phyloP scores from a whole-genome alignment of 257 asterid species.

The Mentha longifolia region DNA sequence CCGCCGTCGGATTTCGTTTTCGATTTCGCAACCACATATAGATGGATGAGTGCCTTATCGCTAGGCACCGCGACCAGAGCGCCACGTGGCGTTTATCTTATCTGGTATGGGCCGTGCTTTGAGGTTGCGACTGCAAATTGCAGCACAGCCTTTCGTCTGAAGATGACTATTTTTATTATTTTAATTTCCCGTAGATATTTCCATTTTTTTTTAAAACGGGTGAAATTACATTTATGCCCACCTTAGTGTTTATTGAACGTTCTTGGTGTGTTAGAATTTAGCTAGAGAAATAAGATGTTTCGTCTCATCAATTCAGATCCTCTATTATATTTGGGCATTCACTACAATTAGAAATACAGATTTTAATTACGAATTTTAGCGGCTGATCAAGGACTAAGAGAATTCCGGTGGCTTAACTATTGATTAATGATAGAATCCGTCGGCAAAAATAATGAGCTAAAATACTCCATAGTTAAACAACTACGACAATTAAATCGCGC shows the following conservation, averaged over 20 bases:
- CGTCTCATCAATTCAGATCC: too few species aligned
- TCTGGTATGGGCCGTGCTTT: background rate
- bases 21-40: slow-evolving; percentile 7
- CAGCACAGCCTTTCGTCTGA: slow-evolving; percentile 7
- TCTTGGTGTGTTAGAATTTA: background rate
- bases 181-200: background rate
- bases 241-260: background rate
- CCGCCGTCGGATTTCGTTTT: background rate
- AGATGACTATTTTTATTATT: background rate
- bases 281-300: background rate
- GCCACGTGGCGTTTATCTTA: slow-evolving; percentile 23
- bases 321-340: too few species aligned
- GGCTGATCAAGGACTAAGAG: too few species aligned
- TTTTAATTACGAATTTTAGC: too few species aligned
- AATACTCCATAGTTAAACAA: too few species aligned
- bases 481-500: too few species aligned
- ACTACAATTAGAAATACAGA: too few species aligned
- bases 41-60: slow-evolving; percentile 21
- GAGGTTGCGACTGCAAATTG: background rate
- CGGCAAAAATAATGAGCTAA: too few species aligned
- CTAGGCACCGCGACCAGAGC: background rate
- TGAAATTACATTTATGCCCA: background rate
- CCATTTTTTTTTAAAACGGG: background rate
- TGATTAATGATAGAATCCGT: too few species aligned
- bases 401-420: too few species aligned